Percentiles rank a stretch among this genome's conserved stretches.
Conservation (phyloP, 225 moss, liverwort and hornwort genomes). For the Pseudoscleropodium purum region DNA sequence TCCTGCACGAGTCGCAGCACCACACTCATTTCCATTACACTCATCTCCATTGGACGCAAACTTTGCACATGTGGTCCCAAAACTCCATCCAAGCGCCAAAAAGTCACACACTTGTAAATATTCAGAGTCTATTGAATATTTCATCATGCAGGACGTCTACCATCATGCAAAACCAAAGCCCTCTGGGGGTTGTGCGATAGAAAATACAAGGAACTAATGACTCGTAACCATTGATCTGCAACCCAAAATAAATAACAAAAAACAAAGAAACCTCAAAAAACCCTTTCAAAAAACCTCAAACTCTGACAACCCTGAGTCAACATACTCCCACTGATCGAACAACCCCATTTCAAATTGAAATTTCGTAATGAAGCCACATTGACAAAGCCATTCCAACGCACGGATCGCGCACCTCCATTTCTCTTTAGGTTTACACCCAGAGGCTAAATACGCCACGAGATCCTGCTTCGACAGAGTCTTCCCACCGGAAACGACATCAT, state of each 20-base stretch:
- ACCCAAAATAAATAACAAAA: background rate
- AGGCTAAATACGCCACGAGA: conserved; percentile 67
- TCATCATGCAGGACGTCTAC: background rate
- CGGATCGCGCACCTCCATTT: conserved; percentile 51
- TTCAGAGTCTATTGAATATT: background rate
- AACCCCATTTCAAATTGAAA: background rate
- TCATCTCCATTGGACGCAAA: background rate
- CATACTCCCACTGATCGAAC: background rate
- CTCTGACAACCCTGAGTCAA: background rate
- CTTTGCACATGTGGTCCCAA: background rate
- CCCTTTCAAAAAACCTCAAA: background rate
- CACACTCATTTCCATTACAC: background rate
- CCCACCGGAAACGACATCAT: conserved; percentile 2
- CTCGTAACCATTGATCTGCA: background rate
- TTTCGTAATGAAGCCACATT: background rate
- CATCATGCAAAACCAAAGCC: background rate
- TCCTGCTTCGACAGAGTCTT: conserved; percentile 53
- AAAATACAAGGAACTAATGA: background rate
- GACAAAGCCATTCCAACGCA: background rate
- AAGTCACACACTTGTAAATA: background rate
- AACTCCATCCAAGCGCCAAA: background rate
- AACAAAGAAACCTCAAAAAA: background rate
- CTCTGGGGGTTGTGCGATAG: background rate
- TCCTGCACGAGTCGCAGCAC: conserved; percentile 26
- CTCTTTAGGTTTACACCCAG: conserved; percentile 71